These are phyloP conservation scores for Rhodotorula babjevae DNA, from an alignment of 768 basidiomycete species.

Conservation along the genomic window DNA sequence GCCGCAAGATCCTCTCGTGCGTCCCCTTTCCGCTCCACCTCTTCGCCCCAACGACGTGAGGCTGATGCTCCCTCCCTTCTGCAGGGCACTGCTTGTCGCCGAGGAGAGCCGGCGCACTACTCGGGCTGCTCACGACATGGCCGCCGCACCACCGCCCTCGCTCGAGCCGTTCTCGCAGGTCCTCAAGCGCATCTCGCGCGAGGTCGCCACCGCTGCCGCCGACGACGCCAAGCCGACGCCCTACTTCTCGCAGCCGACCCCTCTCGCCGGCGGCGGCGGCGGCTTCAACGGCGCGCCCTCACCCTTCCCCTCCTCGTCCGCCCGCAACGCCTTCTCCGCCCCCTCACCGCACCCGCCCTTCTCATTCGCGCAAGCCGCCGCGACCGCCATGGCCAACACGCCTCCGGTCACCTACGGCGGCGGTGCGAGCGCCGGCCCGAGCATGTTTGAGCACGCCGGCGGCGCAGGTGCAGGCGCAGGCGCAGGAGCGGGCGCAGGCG, in stretches of 20 bases:
- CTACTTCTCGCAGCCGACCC: background rate
- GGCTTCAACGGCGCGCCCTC: background rate
- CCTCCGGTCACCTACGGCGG: background rate
- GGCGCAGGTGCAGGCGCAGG: no score
- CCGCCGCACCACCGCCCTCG: background rate
- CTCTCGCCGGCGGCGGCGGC: background rate
- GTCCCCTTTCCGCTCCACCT: background rate
- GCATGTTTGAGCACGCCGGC: background rate
- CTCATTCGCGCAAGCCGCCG: slow-evolving; percentile 28
- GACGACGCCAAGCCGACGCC: background rate
- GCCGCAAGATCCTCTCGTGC: slow-evolving; percentile 30
- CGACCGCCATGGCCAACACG: slow-evolving; percentile 22
- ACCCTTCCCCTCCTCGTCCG: background rate
- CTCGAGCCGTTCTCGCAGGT: slow-evolving; percentile 33
- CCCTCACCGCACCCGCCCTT: background rate
- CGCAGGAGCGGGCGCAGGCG: background rate
- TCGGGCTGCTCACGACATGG: slow-evolving; percentile 20
- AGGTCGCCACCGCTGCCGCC: slow-evolving; percentile 1
- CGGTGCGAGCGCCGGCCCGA: background rate
- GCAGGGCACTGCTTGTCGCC: slow-evolving; percentile 18
- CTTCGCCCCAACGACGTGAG: rapidly evolving
- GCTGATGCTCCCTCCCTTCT: background rate
- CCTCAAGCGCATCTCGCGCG: slow-evolving; percentile 31
- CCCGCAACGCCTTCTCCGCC: background rate
- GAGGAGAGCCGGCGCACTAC: slow-evolving; percentile 30